Conservation (phyloP, 2,329 filamentous ascomycete species). For the Phyllosticta citriasiana region DNA sequence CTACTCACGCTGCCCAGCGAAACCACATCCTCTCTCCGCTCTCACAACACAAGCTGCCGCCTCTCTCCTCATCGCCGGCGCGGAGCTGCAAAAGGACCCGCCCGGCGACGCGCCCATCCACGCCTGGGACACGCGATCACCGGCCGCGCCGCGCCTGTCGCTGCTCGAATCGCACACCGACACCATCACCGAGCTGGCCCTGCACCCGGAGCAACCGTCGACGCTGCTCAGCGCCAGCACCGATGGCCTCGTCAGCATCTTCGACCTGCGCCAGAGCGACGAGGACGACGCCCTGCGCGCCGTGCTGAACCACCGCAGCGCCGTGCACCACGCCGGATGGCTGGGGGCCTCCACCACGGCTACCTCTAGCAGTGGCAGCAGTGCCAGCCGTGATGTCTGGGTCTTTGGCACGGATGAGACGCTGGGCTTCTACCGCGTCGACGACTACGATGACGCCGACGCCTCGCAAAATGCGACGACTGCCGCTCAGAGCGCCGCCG, state of each 20-base stretch:
- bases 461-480: constrained; percentile 25
- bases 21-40: constrained; percentile 49
- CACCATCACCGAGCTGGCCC: constrained; percentile 50
- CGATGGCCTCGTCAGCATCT: constrained; percentile 69
- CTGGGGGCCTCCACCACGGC: constrained; percentile 15
- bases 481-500: neutral
- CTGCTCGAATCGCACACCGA: constrained; percentile 43
- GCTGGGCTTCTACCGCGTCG: constrained; percentile 61
- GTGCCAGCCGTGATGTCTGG: constrained; percentile 38
- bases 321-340: constrained; percentile 64
- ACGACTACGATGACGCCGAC: constrained; percentile 48
- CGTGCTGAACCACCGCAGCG: constrained; percentile 67
- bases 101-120: constrained; percentile 27
- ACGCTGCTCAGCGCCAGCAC: constrained; percentile 68
- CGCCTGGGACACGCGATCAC: constrained; percentile 31
- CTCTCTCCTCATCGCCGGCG: constrained; percentile 59
- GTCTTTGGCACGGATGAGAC: constrained; percentile 71
- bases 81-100: constrained; percentile 53
- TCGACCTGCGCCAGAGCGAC: constrained; percentile 52
- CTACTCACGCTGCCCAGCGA: constrained; percentile 26
- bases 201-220: constrained; percentile 50
- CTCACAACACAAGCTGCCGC: constrained; percentile 49
- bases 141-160: constrained; percentile 23
- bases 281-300: constrained; percentile 71
- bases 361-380: constrained; percentile 36